Percentiles rank a stretch among this genome's conserved stretches.
phyloP scores from a whole-genome alignment of 441 rosid species.

The Cnidoscolus chayamansa region DNA sequence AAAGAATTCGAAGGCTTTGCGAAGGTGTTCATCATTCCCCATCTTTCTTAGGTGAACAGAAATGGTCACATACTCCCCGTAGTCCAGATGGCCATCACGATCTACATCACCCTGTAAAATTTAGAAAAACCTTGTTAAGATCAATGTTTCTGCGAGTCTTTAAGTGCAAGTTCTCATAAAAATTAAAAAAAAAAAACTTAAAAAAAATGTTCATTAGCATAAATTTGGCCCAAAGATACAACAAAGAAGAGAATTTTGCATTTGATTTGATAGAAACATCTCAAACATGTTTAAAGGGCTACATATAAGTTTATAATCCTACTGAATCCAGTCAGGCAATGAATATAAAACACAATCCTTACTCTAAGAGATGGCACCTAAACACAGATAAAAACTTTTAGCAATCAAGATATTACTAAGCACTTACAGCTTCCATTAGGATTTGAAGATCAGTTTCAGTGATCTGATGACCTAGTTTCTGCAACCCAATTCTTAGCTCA shows the following conservation, averaged over 20 bases:
- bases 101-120: conserved; percentile 71
- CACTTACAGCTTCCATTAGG: conserved; percentile 86
- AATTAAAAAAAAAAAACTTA: too few relatives aligned
- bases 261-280: too few relatives aligned
- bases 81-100: conserved; percentile 74
- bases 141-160: too few relatives aligned
- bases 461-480: conserved; percentile 74
- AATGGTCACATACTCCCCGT: conserved; percentile 80
- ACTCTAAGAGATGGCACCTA: neutral
- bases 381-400: neutral
- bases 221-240: too few relatives aligned
- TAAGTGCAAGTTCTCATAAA: too few relatives aligned
- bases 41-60: conserved; percentile 80
- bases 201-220: too few relatives aligned
- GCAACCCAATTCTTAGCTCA: conserved; percentile 72
- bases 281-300: too few relatives aligned
- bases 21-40: conserved; percentile 86
- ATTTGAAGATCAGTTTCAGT: conserved; percentile 74
- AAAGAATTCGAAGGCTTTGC: conserved; percentile 73
- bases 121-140: neutral
- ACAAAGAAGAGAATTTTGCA: too few relatives aligned
- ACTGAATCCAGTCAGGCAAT: too few relatives aligned
- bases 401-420: neutral
- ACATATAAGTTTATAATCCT: too few relatives aligned
- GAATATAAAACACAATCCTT: neutral